Evolutionary conservation across 345 rosid species (phyloP).

Genomic region (Nephelium lappaceum): DNA sequence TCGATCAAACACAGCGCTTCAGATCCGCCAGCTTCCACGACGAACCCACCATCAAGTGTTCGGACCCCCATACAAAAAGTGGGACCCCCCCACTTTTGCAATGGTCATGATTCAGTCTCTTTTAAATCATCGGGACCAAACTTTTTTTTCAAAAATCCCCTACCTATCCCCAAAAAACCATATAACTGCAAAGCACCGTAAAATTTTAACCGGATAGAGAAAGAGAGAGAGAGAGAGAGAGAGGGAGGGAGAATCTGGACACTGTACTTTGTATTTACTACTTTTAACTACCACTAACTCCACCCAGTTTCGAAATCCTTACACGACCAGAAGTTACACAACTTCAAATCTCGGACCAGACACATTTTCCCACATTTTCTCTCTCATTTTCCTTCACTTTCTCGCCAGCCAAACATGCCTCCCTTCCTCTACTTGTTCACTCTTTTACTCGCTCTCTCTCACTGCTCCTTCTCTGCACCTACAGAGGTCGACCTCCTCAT

Average conservation of each 20-base stretch:
- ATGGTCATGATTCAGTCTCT: neutral
- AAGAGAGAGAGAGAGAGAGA: neutral
- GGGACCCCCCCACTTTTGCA: neutral
- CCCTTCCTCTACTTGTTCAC: constrained; percentile 33
- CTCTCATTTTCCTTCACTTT: constrained; percentile 32
- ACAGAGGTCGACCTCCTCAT: constrained; percentile 67
- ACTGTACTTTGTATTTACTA: neutral
- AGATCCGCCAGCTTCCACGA: neutral
- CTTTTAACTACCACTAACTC: neutral
- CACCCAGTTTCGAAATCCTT: neutral
- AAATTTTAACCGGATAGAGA: neutral
- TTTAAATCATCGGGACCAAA: constrained; percentile 5
- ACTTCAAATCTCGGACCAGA: constrained; percentile 15
- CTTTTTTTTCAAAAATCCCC: neutral
- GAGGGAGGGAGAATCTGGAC: neutral
- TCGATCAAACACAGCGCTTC: neutral
- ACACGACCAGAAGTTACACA: neutral
- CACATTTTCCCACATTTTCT: constrained; percentile 31
- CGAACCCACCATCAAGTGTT: neutral
- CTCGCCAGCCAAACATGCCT: constrained; percentile 54
- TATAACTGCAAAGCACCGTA: neutral
- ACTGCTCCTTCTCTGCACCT: constrained; percentile 41
- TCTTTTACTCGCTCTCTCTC: constrained; percentile 30
- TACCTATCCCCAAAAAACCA: neutral
- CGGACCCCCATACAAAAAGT: neutral